These are phyloP conservation scores for Wallacemonas sp. DNA, from an alignment of 208 protist genomes.

Conservation along the genomic window DNA sequence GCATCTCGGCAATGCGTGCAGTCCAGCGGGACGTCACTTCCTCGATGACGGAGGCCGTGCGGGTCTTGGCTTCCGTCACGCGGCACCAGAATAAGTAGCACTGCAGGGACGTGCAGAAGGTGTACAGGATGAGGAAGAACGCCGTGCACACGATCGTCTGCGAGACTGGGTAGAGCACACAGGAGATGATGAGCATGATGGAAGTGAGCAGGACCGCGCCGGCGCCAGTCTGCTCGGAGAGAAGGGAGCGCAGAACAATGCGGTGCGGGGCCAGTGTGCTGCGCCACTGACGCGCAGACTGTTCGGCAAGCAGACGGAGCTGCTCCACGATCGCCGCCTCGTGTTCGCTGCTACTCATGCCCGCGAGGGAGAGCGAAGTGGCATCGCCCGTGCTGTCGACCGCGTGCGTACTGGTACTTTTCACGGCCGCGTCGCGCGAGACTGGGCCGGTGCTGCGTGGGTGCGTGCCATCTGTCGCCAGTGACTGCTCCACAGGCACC, in stretches of 20 bases:
- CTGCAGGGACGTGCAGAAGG: slow-evolving; percentile 52
- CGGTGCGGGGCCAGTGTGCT: slow-evolving; percentile 34
- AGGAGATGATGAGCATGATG: slow-evolving; percentile 67
- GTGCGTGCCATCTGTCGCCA: too few relatives aligned
- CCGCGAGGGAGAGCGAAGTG: slow-evolving; percentile 15
- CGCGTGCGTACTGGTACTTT: too few relatives aligned
- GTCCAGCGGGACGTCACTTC: slow-evolving; percentile 63
- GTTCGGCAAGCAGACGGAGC: slow-evolving; percentile 51
- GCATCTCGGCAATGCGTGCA: slow-evolving; percentile 49
- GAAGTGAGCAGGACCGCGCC: slow-evolving; percentile 45
- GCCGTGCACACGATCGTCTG: slow-evolving; percentile 56
- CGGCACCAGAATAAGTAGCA: slow-evolving; percentile 74
- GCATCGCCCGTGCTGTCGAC: too few relatives aligned
- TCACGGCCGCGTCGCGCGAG: too few relatives aligned
- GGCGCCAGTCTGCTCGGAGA: slow-evolving; percentile 60
- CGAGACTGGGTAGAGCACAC: slow-evolving; percentile 38
- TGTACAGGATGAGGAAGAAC: slow-evolving; percentile 66
- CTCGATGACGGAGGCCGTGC: slow-evolving; percentile 51
- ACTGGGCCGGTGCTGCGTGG: too few relatives aligned
- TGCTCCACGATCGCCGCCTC: slow-evolving; percentile 59
- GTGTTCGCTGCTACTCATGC: slow-evolving; percentile 61
- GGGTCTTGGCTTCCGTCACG: slow-evolving; percentile 74
- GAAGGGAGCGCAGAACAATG: slow-evolving; percentile 40
- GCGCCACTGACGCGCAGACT: slow-evolving; percentile 31
- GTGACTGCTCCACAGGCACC: too few relatives aligned